Evolutionary conservation across 2,329 filamentous ascomycete genomes (phyloP).

Genomic region (Apiospora aurea): DNA sequence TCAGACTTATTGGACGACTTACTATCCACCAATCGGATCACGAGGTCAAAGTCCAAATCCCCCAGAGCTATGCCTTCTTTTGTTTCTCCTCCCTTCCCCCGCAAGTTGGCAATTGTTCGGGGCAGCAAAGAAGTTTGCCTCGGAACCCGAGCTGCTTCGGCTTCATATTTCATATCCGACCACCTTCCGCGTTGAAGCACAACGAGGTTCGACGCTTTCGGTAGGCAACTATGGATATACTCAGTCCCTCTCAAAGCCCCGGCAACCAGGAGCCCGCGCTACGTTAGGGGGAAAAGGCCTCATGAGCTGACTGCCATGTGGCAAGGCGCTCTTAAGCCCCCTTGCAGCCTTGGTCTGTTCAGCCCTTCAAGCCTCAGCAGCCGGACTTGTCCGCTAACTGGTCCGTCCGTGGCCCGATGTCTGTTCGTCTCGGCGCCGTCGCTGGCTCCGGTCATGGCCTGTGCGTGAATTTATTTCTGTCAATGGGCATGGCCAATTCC

Average conservation of each 20-base stretch:
- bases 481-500: background rate
- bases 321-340: background rate
- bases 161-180: no score
- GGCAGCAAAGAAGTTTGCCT: no score
- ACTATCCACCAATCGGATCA: background rate
- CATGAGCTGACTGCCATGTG: constrained; percentile 9
- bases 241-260: no score
- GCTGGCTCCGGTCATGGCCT: background rate
- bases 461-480: background rate
- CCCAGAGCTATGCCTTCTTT: background rate
- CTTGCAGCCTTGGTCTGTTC: background rate
- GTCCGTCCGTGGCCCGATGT: constrained; percentile 1
- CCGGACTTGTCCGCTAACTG: background rate
- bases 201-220: no score
- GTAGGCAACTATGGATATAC: no score
- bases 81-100: background rate
- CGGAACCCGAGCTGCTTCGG: no score
- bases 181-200: no score
- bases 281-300: background rate
- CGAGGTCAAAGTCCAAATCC: background rate
- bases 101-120: no score
- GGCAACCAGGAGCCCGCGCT: background rate
- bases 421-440: constrained; percentile 10
- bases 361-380: constrained; percentile 1
- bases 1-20: background rate